Conservation (phyloP, 1,139 yeast genomes). For the Zygotorulaspora mrakii region DNA sequence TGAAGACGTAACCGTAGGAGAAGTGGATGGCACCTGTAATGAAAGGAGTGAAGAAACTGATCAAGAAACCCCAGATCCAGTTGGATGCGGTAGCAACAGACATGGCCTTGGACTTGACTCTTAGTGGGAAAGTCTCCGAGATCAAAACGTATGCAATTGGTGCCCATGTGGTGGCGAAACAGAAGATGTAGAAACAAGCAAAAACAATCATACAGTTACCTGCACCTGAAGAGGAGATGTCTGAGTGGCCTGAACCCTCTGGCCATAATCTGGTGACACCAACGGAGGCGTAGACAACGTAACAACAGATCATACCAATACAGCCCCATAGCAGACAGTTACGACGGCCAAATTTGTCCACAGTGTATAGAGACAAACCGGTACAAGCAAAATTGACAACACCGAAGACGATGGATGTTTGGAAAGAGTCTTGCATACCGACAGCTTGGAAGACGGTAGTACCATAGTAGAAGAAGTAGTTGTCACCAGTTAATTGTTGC, state of each 20-base stretch:
- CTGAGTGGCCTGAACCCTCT: conserved; percentile 55
- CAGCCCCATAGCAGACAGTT: conserved; percentile 58
- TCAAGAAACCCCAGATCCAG: conserved; percentile 74
- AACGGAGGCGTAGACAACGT: conserved; percentile 59
- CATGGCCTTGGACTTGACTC: conserved; percentile 74
- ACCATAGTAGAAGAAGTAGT: conserved; percentile 75
- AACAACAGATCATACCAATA: conserved; percentile 57
- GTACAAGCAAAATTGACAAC: conserved; percentile 73
- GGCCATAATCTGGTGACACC: conserved; percentile 61
- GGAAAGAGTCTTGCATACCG: conserved; percentile 65
- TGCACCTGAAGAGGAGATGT: conserved; percentile 41
- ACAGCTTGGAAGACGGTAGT: conserved; percentile 71
- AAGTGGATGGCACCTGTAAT: conserved; percentile 44
- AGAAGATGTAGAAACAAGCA: conserved; percentile 70
- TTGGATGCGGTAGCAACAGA: conserved; percentile 65
- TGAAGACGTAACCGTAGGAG: conserved; percentile 65
- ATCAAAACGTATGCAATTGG: conserved; percentile 69
- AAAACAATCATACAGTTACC: conserved; percentile 75
- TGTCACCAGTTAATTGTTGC: conserved; percentile 74
- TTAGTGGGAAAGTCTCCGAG: conserved; percentile 71
- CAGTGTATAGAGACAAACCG: conserved; percentile 57
- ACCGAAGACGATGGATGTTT: conserved; percentile 71
- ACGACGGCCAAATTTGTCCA: conserved; percentile 69
- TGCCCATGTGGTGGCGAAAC: conserved; percentile 81
- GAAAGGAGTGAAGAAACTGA: conserved; percentile 69